Base-by-base conservation (phyloP, 345 rosid species). In the Psidium guajava region DNA sequence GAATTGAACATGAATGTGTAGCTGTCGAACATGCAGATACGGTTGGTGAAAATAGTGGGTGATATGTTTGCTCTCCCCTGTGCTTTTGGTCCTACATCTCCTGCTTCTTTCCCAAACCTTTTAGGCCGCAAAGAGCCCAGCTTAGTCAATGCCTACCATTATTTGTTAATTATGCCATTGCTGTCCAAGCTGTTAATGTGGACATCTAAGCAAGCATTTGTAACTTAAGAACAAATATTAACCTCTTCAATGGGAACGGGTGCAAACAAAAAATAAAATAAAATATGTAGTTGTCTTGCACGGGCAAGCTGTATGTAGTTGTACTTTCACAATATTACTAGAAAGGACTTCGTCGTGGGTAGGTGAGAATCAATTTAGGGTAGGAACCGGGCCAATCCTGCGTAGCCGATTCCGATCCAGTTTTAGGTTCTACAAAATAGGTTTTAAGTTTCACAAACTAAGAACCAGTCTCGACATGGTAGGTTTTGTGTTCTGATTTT, bases 331-430 rank as follows among this genome's bases (percentile, higher is more conserved):
- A 8, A 36, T 8, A 32, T 18, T 32, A 42, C 44, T 32, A 8
- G 11, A 32, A 64, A 32, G 22, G 47, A 69, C 47, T 69, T 69
- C 47, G 36, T 69, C 2, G 24, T 69, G 47, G 6, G 14, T 28
- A 64, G 75, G 75, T 28, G 75, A 64, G 42, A 21, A 64, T 3
- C 32, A 0, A 2, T 28, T 40, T 9, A 64, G 9, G 75, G 1
- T 9, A 28, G 21, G 15, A 20, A 10, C 20, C 0, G 10, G 15
- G 27, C 42, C 11, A 11, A 28, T 40, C 22, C 18, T 28, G 3
- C 22, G 11, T 14, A 1, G 11, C 22, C 12, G 2, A 2, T 64
- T 64, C 16, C 8, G 3, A 1, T 28, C 0, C 2, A 0, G 11
- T 36, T 3, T 11, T 0, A 8, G 1, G 11, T 1, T 28, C 44